phyloP scores from a whole-genome alignment of 805 yeast genomes.

The Myxozyma sirexii region DNA sequence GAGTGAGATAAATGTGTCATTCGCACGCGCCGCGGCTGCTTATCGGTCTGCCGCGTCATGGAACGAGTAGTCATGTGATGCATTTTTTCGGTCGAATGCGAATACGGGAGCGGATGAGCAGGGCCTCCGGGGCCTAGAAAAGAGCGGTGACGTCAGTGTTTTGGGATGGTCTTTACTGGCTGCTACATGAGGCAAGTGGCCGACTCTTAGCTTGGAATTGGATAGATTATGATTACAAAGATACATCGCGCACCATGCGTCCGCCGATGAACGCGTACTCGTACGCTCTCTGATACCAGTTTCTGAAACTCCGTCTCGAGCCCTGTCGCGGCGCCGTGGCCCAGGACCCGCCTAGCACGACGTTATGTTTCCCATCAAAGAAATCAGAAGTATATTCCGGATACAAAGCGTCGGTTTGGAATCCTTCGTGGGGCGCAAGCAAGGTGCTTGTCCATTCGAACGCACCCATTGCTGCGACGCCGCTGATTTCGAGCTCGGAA shows the following conservation, averaged over 20 bases:
- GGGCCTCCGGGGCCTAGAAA: too few species aligned
- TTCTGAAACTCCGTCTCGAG: slow-evolving; percentile 33
- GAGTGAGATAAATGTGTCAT: too few species aligned
- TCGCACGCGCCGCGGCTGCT: too few species aligned
- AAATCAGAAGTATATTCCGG: slow-evolving; percentile 37
- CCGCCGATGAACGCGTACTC: slow-evolving; percentile 35
- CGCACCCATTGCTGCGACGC: slow-evolving; percentile 34
- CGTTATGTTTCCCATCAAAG: slow-evolving; percentile 36
- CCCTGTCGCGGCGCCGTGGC: slow-evolving; percentile 33
- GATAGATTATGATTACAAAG: too few species aligned
- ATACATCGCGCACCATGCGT: slow-evolving; percentile 23
- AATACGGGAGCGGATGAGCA: too few species aligned
- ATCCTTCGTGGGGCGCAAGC: slow-evolving; percentile 23
- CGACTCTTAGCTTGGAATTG: too few species aligned
- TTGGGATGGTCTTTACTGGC: too few species aligned
- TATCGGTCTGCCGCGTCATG: too few species aligned
- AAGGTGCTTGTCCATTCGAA: slow-evolving; percentile 37
- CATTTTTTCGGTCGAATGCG: too few species aligned
- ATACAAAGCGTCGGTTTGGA: slow-evolving; percentile 25
- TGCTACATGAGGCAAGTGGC: too few species aligned
- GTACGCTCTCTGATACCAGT: slow-evolving; percentile 36
- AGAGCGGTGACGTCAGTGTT: too few species aligned
- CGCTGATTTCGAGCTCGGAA: slow-evolving; percentile 5
- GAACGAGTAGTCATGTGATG: too few species aligned
- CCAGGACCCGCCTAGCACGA: slow-evolving; percentile 38